phyloP scores from a whole-genome alignment of 2,329 filamentous ascomycete genomes.

The Colletotrichum liaoningense region DNA sequence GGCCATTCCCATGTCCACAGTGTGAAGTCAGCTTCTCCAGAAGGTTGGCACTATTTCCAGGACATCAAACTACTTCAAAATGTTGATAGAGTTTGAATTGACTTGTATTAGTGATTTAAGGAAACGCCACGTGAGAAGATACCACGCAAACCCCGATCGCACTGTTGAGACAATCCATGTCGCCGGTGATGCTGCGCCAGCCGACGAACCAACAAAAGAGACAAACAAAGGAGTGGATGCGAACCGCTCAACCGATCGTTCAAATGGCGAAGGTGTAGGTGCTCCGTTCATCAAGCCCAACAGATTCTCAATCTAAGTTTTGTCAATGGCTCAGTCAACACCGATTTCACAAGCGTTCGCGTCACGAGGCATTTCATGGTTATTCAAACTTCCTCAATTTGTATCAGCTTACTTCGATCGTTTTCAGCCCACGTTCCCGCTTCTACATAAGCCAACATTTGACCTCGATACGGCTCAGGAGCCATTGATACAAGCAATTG shows the following conservation, averaged over 20 bases:
- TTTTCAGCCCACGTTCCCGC: neutral
- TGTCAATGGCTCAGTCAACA: neutral
- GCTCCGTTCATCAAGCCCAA: no score
- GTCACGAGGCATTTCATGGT: slow-evolving; percentile 1
- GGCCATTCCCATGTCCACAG: neutral
- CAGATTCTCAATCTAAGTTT: no score
- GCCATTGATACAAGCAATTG: neutral
- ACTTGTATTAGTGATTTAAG: neutral
- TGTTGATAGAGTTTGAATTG: neutral
- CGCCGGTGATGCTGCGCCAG: neutral
- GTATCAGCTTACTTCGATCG: slow-evolving; percentile 1
- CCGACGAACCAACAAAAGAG: no score
- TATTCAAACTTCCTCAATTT: slow-evolving; percentile 11
- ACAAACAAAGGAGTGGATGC: no score
- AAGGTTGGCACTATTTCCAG: neutral
- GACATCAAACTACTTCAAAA: neutral
- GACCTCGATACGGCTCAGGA: neutral
- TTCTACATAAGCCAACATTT: neutral
- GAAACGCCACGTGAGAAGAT: neutral
- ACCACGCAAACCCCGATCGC: neutral
- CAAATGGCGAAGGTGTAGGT: no score
- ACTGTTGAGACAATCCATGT: neutral
- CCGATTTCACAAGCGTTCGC: neutral
- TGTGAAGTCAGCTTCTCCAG: slow-evolving; percentile 17
- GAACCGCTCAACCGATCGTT: no score